These are phyloP conservation scores for Eucalyptus pumila DNA, from an alignment of 345 rosid species.

Conservation along the genomic window DNA sequence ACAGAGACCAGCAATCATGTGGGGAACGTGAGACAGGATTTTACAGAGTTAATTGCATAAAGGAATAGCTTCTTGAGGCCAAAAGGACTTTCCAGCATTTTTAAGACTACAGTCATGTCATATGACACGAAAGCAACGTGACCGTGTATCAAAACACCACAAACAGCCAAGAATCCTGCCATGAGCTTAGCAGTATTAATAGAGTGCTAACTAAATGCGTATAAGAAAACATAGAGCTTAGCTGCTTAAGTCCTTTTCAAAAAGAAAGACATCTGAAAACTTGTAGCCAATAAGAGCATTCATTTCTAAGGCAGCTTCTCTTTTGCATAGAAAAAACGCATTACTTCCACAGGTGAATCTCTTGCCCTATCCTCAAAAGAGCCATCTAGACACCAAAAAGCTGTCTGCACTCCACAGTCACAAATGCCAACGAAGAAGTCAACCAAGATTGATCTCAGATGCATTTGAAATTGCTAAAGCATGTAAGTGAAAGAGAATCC, in stretches of 20 bases:
- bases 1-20: background rate
- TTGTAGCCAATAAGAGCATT: conserved; percentile 10
- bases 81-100: background rate
- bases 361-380: background rate
- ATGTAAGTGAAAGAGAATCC: background rate
- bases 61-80: too few species aligned
- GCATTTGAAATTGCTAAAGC: too few species aligned
- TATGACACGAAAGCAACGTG: conserved; percentile 11
- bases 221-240: too few species aligned
- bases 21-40: background rate
- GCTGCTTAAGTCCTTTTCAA: conserved; percentile 5
- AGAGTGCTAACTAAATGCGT: too few species aligned
- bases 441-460: too few species aligned
- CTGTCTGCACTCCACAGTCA: too few species aligned
- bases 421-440: too few species aligned
- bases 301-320: conserved; percentile 5
- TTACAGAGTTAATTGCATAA: conserved; percentile 3
- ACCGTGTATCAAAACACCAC: too few species aligned
- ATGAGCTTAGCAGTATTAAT: too few species aligned
- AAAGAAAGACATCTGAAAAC: conserved; percentile 6
- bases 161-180: too few species aligned
- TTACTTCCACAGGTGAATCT: background rate
- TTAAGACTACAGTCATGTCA: conserved; percentile 15
- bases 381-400: too few species aligned
- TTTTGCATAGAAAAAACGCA: background rate